Evolutionary conservation across 768 basidiomycete genomes (phyloP).

Genomic region (Tephrocybe sp.): DNA sequence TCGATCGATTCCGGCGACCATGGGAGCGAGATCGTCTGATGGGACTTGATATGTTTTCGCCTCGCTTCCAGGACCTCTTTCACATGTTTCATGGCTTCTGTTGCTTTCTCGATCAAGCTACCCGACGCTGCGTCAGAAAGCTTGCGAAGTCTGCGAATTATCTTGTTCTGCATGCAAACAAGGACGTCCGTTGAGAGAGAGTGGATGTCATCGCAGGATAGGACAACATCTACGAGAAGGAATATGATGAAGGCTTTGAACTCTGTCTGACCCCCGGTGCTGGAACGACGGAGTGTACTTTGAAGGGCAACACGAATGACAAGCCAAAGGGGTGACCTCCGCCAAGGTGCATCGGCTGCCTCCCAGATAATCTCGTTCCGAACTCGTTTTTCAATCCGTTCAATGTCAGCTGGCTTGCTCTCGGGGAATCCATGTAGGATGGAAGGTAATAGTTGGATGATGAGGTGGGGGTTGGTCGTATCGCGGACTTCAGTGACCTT

Average conservation of each 20-base stretch:
- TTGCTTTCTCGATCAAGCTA: constrained; percentile 18
- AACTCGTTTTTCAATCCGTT: constrained; percentile 41
- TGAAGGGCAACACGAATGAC: constrained; percentile 46
- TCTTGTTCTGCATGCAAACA: constrained; percentile 35
- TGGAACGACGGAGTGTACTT: constrained; percentile 25
- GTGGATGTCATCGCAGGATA: constrained; percentile 15
- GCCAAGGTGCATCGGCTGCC: constrained; percentile 40
- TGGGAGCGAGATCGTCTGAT: constrained; percentile 21
- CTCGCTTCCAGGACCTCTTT: constrained; percentile 27
- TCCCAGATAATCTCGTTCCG: constrained; percentile 48
- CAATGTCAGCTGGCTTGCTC: constrained; percentile 26
- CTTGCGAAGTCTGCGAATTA: constrained; percentile 37
- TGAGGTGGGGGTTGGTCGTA: constrained; percentile 43
- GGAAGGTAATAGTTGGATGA: constrained; percentile 47
- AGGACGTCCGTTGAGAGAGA: constrained; percentile 34
- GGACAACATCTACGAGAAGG: constrained; percentile 31
- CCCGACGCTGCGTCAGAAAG: constrained; percentile 26
- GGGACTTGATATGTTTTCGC: constrained; percentile 30
- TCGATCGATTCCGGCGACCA: constrained; percentile 27
- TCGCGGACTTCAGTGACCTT: constrained; percentile 37
- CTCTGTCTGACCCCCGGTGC: constrained; percentile 6
- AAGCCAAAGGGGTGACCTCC: constrained; percentile 52
- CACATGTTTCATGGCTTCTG: constrained; percentile 19
- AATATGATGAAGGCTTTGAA: constrained; percentile 54
- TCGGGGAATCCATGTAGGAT: constrained; percentile 40